Conservation (phyloP, 2,329 filamentous ascomycete genomes). For the Ophiostoma perfectum region DNA sequence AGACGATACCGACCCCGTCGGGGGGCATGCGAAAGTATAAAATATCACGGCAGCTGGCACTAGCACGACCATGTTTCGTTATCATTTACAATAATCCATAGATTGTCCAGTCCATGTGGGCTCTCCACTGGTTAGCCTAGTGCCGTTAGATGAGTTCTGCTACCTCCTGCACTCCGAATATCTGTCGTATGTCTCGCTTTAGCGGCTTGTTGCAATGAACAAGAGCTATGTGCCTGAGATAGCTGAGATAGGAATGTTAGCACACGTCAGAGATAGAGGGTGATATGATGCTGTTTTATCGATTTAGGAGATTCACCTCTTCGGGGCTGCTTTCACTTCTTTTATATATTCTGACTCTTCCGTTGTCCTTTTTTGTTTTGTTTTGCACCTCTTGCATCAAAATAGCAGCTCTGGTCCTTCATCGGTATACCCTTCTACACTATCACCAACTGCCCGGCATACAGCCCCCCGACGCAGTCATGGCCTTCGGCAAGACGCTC, state of each 20-base stretch:
- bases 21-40: not conserved
- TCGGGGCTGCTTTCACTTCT: not conserved
- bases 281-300: not conserved
- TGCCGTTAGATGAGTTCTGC: not conserved
- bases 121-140: not conserved
- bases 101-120: not conserved
- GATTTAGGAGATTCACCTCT: not conserved
- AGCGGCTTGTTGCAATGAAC: not conserved
- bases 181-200: not conserved
- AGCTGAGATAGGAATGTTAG: not conserved
- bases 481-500: slow-evolving; percentile 17
- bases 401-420: not conserved
- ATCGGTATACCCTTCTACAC: not conserved
- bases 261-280: not conserved
- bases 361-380: not conserved
- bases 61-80: not conserved
- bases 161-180: not conserved
- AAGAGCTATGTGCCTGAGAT: not conserved
- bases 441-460: not conserved
- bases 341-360: not conserved
- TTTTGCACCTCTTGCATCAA: not conserved
- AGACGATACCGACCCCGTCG: not conserved
- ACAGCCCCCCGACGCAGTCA: not conserved
- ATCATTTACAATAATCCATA: not conserved
- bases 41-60: not conserved